Evolutionary conservation across 2,329 filamentous ascomycete genomes (phyloP).

Genomic region (Zopfia rhizophila): DNA sequence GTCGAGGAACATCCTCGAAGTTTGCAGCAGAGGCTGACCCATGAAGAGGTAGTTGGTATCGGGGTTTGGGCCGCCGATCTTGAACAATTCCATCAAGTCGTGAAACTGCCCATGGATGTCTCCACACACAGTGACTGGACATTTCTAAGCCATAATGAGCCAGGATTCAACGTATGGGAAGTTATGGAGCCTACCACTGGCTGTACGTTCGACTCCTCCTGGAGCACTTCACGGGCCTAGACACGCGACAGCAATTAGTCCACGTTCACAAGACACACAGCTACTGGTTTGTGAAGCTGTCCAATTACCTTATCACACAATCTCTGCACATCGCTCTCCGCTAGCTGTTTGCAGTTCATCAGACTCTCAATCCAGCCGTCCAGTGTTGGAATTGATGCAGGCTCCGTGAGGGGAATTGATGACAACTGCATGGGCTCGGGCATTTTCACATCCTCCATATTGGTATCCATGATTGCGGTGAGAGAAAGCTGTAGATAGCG

Average conservation of each 20-base stretch:
- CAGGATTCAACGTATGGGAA: neutral
- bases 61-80: constrained; percentile 96
- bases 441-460: constrained; percentile 97
- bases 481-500: constrained; percentile 14
- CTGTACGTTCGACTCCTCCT: constrained; percentile 98
- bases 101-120: constrained; percentile 99
- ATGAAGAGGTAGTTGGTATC: constrained; percentile 99
- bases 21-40: constrained; percentile 68
- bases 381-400: constrained; percentile 88
- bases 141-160: constrained; percentile 70
- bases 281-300: constrained; percentile 3
- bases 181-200: constrained; percentile 78
- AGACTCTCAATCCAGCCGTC: constrained; percentile 99
- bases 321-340: constrained; percentile 92
- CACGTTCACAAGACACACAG: neutral
- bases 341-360: constrained; percentile 98
- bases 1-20: neutral
- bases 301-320: constrained; percentile 90
- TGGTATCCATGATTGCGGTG: constrained; percentile 82
- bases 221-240: constrained; percentile 92
- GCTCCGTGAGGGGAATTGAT: constrained; percentile 77
- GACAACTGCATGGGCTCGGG: constrained; percentile 79
- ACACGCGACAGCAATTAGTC: constrained; percentile 20
- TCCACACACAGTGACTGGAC: constrained; percentile 96
- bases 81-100: constrained; percentile 99